Conservation (phyloP, 306 rosid genomes). For the Vigna hirtella region DNA sequence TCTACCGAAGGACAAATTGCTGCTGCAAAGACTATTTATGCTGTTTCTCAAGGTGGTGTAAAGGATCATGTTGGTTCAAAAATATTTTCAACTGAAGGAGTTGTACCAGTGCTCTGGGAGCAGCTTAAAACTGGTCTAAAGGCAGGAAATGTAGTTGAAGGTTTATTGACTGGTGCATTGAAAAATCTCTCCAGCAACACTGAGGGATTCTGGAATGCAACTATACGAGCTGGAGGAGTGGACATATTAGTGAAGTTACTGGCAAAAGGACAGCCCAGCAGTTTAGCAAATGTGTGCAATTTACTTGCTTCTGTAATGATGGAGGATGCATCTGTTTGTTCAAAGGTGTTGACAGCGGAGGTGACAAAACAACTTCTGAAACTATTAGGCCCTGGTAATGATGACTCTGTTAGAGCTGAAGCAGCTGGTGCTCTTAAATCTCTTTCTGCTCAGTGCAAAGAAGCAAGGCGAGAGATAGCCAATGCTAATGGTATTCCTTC, state of each 20-base stretch:
- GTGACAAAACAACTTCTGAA: conserved; percentile 90
- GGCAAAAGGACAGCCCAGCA: conserved; percentile 75
- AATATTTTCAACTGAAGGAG: conserved; percentile 99
- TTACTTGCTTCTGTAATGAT: conserved; percentile 89
- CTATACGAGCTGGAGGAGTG: conserved; percentile 90
- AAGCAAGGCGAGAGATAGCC: conserved; percentile 93
- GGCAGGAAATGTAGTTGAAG: conserved; percentile 78
- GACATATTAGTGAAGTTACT: conserved; percentile 84
- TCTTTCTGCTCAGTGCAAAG: conserved; percentile 93
- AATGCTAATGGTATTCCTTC: conserved; percentile 91
- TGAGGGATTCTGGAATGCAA: conserved; percentile 96
- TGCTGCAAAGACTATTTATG: conserved; percentile 92
- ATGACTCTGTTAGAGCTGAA: conserved; percentile 94
- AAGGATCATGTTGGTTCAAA: conserved; percentile 98
- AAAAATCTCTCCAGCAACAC: conserved; percentile 89
- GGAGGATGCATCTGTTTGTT: conserved; percentile 92
- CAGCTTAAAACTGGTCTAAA: conserved; percentile 77
- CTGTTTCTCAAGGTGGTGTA: conserved; percentile 95
- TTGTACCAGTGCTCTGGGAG: conserved; percentile 95
- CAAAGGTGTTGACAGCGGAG: conserved; percentile 80
- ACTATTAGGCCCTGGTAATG: conserved; percentile 92
- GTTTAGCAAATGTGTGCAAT: conserved; percentile 91
- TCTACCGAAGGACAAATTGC: conserved; percentile 91
- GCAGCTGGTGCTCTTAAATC: conserved; percentile 98
- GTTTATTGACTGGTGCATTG: conserved; percentile 92